Conservation (phyloP, 257 asterid species). For the Gentiana straminea region DNA sequence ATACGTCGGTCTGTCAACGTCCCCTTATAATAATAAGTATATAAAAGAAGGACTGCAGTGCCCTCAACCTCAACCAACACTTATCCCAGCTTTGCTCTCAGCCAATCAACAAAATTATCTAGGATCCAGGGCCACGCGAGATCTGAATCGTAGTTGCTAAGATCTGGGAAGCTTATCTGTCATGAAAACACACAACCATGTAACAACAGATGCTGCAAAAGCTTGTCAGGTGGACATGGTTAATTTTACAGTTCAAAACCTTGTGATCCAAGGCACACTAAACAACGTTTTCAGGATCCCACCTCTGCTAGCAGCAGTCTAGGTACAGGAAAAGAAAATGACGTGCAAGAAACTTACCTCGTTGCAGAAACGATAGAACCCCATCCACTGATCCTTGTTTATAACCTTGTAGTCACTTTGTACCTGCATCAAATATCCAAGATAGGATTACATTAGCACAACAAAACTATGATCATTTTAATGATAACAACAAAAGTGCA, state of each 20-base stretch:
- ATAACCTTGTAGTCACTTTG: slow-evolving; percentile 75
- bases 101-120: slow-evolving; percentile 74
- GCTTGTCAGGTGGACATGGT: too few species aligned
- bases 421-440: slow-evolving; percentile 28
- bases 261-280: too few species aligned
- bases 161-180: slow-evolving; percentile 75
- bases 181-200: neutral
- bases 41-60: neutral
- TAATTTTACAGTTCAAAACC: too few species aligned
- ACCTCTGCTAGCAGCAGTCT: too few species aligned
- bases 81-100: slow-evolving; percentile 29
- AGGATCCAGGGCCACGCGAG: slow-evolving; percentile 79
- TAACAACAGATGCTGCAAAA: too few species aligned
- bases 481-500: too few species aligned
- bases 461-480: too few species aligned
- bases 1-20: slow-evolving; percentile 2
- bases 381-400: slow-evolving; percentile 94
- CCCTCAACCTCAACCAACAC: neutral
- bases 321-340: slow-evolving; percentile 1
- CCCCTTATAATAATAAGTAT: neutral
- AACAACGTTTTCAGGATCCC: too few species aligned
- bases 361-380: slow-evolving; percentile 66
- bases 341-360: slow-evolving; percentile 37
- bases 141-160: slow-evolving; percentile 48
- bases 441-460: too few species aligned